Conservation (phyloP, 352 stramenopile species). For the Plasmopara muralis region DNA sequence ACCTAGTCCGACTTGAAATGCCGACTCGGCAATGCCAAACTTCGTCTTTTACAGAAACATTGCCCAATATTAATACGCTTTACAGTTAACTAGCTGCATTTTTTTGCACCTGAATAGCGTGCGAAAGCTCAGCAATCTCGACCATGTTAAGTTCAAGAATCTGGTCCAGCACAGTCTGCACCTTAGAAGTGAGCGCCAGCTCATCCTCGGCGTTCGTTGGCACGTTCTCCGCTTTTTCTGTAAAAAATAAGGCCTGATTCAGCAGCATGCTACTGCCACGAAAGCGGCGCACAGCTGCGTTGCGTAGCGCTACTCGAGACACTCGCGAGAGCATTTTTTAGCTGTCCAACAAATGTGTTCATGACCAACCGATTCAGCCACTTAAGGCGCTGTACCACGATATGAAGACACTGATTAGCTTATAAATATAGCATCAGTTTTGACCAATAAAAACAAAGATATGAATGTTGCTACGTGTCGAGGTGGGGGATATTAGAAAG, state of each 20-base stretch:
- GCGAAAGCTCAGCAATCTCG: slow-evolving; percentile 83
- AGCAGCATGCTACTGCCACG: slow-evolving; percentile 36
- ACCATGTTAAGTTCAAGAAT: slow-evolving; percentile 88
- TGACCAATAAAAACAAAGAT: slow-evolving; percentile 11
- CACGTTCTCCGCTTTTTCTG: slow-evolving; percentile 26
- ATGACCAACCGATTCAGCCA: slow-evolving; percentile 24
- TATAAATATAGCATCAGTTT: slow-evolving; percentile 8
- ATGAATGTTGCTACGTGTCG: slow-evolving; percentile 24
- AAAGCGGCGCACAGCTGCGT: slow-evolving; percentile 35
- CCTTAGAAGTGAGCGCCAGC: slow-evolving; percentile 64
- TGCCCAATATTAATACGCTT: neutral
- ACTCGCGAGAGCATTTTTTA: slow-evolving; percentile 63
- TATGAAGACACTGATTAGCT: slow-evolving; percentile 2
- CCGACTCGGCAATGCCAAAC: slow-evolving; percentile 80
- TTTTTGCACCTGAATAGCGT: slow-evolving; percentile 66
- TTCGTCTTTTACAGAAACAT: slow-evolving; percentile 47
- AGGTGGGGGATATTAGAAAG: slow-evolving; percentile 7
- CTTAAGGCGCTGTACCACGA: neutral
- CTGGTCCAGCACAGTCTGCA: slow-evolving; percentile 77
- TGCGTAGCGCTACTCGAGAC: slow-evolving; percentile 59
- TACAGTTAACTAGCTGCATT: neutral
- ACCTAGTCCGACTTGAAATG: slow-evolving; percentile 66
- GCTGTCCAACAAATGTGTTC: slow-evolving; percentile 8
- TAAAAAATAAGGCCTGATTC: slow-evolving; percentile 55
- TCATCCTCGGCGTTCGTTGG: slow-evolving; percentile 50